phyloP scores from a whole-genome alignment of 176 grass and related monocot species.

The Oryza punctata region DNA sequence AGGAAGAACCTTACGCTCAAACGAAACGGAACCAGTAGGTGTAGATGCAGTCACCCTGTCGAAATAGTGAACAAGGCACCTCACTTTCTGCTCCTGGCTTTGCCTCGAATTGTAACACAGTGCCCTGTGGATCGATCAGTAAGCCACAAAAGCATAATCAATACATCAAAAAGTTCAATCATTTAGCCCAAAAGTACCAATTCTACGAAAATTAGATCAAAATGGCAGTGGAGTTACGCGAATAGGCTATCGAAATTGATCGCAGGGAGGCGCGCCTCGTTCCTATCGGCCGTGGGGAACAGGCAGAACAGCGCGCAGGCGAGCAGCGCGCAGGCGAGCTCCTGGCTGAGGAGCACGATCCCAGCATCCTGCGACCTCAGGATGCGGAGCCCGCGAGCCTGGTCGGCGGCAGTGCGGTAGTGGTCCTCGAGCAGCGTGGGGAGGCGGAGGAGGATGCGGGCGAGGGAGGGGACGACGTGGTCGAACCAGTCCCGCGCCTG shows the following conservation, averaged over 20 bases:
- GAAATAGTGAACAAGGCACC: slow-evolving; percentile 88
- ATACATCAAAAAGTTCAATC: not conserved
- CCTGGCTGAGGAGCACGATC: slow-evolving; percentile 63
- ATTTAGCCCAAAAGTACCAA: not conserved
- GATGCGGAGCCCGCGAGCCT: slow-evolving; percentile 60
- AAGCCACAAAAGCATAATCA: not conserved
- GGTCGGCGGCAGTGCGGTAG: slow-evolving; percentile 50
- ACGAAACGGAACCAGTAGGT: slow-evolving; percentile 68
- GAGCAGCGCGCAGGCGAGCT: slow-evolving; percentile 75
- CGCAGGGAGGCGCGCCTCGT: slow-evolving; percentile 44
- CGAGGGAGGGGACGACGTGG: slow-evolving; percentile 63
- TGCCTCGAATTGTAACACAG: slow-evolving; percentile 50
- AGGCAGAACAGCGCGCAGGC: slow-evolving; percentile 86
- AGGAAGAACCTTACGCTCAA: slow-evolving; percentile 79
- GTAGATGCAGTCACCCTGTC: slow-evolving; percentile 64
- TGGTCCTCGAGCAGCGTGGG: slow-evolving; percentile 74
- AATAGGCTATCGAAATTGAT: slow-evolving; percentile 89
- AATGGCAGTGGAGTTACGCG: slow-evolving; percentile 49
- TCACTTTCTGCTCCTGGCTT: slow-evolving; percentile 80
- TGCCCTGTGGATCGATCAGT: slow-evolving; percentile 39
- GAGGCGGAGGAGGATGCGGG: slow-evolving; percentile 65
- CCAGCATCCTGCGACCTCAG: slow-evolving; percentile 60
- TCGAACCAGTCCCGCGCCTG: slow-evolving; percentile 77
- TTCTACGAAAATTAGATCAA: not conserved
- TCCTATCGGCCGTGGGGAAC: slow-evolving; percentile 70